A percentile compares a stretch with the other conserved stretches of the same genome.
Evolutionary conservation across 2,329 filamentous ascomycete species (phyloP).

Genomic region (Trichoderma hamatum): DNA sequence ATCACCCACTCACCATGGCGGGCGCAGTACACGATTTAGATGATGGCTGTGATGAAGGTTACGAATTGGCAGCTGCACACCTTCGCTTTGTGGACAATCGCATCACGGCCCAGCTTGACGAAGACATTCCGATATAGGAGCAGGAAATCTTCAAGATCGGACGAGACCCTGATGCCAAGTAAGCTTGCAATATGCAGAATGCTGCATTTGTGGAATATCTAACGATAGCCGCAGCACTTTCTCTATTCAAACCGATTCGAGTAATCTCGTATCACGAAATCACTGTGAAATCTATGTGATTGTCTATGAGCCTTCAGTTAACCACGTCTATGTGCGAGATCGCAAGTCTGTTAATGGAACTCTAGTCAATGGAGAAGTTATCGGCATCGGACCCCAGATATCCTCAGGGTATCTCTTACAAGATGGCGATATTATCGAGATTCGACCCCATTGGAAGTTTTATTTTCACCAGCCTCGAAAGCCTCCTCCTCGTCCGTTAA

Average conservation of each 20-base stretch:
- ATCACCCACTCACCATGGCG: neutral
- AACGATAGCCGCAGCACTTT: slow-evolving; percentile 39
- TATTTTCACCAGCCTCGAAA: slow-evolving; percentile 38
- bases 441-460: slow-evolving; percentile 45
- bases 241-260: slow-evolving; percentile 42
- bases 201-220: neutral
- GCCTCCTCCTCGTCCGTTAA: slow-evolving; percentile 35
- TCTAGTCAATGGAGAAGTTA: slow-evolving; percentile 51
- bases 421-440: slow-evolving; percentile 53
- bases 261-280: slow-evolving; percentile 51
- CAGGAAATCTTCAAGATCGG: slow-evolving; percentile 42
- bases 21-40: neutral
- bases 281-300: slow-evolving; percentile 61
- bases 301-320: slow-evolving; percentile 49
- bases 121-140: slow-evolving; percentile 37
- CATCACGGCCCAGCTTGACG: slow-evolving; percentile 30
- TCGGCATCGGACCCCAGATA: slow-evolving; percentile 45
- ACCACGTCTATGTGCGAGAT: slow-evolving; percentile 59
- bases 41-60: neutral
- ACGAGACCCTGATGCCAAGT: slow-evolving; percentile 43
- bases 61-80: slow-evolving; percentile 33
- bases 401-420: slow-evolving; percentile 52
- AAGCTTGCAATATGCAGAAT: slow-evolving; percentile 7
- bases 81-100: slow-evolving; percentile 34
- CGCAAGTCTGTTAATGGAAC: slow-evolving; percentile 58